Base-by-base conservation (phyloP, 805 yeast species). In the Tetrapisispora namnaoensis region DNA sequence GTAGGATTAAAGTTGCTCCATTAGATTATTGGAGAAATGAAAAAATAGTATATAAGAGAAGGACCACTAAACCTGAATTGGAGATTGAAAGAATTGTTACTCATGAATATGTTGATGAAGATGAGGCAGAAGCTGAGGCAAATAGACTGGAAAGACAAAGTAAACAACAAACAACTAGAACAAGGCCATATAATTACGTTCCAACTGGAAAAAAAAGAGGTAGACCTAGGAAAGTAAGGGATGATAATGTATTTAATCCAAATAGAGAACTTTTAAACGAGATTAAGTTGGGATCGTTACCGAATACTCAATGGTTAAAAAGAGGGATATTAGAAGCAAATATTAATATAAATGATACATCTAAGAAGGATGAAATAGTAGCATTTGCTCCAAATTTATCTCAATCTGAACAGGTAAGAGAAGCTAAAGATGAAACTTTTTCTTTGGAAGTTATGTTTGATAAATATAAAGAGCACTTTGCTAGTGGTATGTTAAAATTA, bases 11-110 rank as follows among this genome's bases (percentile, higher is more conserved):
- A 52, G 74, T 84, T 7, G 77, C 82, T 3, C 91, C 95, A 0
- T 68, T 88, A 53, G 90, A 87, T 2, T 85, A 75, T 61, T 88
- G 96, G 96, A 77, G 85, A 61, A 86, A 85, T 58, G 96, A 88
- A 65, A 71, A 79, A 51, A 76, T 84, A 30, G 76, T 85, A 3
- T 88, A 84, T 58, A 70, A 73, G 39, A 67, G 70, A 44, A 59
- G 54, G 17, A 52, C 61, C 4, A 55, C 55, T n/a, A 65, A 65
- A 18, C 71, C 77, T 8, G 74, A 82, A 8, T 79, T 80, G 46
- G 77, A 78, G 40, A 74, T 83, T 24, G 74, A 76, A 47, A 79
- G 76, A 53, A 79, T 84, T 36, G 72, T 80, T 9, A 82, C 79
- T 0, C 58, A 55, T 49, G 66, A 63, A 32, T 56, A 55, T 24